A percentile compares a stretch with the other conserved stretches of the same genome.
Evolutionary conservation across 2,329 filamentous ascomycete species (phyloP).

Genomic region (Chalaropsis thielavioides): DNA sequence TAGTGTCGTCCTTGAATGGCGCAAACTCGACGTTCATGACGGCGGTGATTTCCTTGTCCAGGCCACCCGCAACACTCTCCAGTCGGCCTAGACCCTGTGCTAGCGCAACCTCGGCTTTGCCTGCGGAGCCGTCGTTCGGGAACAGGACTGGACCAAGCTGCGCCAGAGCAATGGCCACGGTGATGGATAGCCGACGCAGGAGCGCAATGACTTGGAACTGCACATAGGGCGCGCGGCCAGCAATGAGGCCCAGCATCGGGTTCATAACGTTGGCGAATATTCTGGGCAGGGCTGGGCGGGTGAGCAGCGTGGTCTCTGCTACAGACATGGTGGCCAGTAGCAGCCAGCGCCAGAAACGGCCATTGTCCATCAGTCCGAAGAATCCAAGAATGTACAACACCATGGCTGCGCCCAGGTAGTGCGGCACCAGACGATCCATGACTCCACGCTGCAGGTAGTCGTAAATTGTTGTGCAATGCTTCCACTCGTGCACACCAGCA

Average conservation of each 20-base stretch:
- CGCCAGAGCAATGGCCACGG: slow-evolving; percentile 67
- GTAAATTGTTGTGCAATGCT: slow-evolving; percentile 48
- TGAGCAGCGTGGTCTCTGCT: slow-evolving; percentile 44
- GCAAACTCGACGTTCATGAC: slow-evolving; percentile 65
- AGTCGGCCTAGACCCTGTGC: slow-evolving; percentile 54
- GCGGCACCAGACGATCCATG: slow-evolving; percentile 41
- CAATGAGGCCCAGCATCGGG: slow-evolving; percentile 27
- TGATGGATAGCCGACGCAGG: slow-evolving; percentile 60
- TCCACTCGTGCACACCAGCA: slow-evolving; percentile 52
- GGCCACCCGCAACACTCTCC: slow-evolving; percentile 40
- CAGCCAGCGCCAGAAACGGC: slow-evolving; percentile 51
- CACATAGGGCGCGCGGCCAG: slow-evolving; percentile 47
- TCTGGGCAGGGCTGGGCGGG: slow-evolving; percentile 37
- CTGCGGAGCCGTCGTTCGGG: slow-evolving; percentile 20
- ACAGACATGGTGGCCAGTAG: slow-evolving; percentile 37
- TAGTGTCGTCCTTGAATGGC: slow-evolving; percentile 62
- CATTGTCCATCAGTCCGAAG: slow-evolving; percentile 54
- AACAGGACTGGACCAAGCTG: slow-evolving; percentile 59
- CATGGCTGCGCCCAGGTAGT: slow-evolving; percentile 44
- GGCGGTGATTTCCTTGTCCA: slow-evolving; percentile 55
- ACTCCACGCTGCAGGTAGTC: slow-evolving; percentile 58
- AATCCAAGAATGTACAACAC: slow-evolving; percentile 48
- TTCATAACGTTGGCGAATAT: slow-evolving; percentile 33
- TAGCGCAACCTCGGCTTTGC: slow-evolving; percentile 33
- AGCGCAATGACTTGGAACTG: slow-evolving; percentile 75